Percentiles rank a stretch among this genome's conserved stretches.
phyloP scores from a whole-genome alignment of 257 asterid species.

The Solanum gandarillasii region DNA sequence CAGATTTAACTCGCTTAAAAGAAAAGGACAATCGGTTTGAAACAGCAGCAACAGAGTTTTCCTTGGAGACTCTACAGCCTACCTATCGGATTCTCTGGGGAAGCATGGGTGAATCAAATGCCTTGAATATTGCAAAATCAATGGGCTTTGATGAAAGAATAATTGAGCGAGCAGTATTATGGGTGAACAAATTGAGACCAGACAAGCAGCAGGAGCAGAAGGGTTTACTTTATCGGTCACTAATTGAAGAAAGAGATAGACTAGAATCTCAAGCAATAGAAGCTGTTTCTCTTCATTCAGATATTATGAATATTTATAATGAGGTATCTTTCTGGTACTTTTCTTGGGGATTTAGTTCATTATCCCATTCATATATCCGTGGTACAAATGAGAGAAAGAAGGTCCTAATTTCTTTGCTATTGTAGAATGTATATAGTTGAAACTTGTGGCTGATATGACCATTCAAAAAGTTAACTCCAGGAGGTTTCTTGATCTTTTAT shows the following conservation, averaged over 20 bases:
- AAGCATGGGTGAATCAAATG: conserved; percentile 85
- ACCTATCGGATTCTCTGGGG: conserved; percentile 91
- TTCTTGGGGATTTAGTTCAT: not conserved
- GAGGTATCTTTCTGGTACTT: conserved; percentile 43
- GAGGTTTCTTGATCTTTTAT: not conserved
- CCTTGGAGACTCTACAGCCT: conserved; percentile 68
- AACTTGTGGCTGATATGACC: not conserved
- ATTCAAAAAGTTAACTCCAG: not conserved
- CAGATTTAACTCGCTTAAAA: conserved; percentile 74
- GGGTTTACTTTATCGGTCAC: conserved; percentile 61
- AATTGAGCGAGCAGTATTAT: conserved; percentile 52
- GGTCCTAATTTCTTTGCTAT: not conserved
- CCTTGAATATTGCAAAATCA: conserved; percentile 65
- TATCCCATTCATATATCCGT: not conserved
- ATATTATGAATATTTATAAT: conserved; percentile 37
- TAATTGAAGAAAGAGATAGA: conserved; percentile 61
- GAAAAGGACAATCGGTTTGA: conserved; percentile 70
- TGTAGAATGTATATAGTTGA: not conserved
- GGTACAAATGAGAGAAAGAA: not conserved
- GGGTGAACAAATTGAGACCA: conserved; percentile 73
- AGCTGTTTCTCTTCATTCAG: conserved; percentile 56
- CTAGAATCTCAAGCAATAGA: conserved; percentile 54
- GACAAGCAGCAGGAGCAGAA: conserved; percentile 75
- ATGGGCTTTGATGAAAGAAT: conserved; percentile 65
- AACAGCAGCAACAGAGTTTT: conserved; percentile 97